Evolutionary conservation across 768 basidiomycete species (phyloP).

Genomic region (Lactarius indigo): DNA sequence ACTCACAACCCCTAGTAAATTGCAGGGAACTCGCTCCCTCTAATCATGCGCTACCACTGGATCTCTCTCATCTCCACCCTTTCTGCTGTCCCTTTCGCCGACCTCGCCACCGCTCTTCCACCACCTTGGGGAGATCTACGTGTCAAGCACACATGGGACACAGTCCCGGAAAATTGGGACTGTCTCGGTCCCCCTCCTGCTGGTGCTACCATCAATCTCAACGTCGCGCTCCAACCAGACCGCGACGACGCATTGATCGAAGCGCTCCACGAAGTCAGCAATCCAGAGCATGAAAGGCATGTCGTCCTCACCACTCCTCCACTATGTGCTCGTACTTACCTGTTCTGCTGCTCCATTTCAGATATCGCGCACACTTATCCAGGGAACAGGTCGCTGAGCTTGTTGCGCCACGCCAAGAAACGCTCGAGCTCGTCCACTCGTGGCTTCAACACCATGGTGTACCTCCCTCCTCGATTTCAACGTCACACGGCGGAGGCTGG

Average conservation of each 20-base stretch:
- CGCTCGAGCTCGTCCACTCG: neutral
- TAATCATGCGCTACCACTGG: neutral
- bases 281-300: neutral
- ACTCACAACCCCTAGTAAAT: neutral
- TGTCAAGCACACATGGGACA: neutral
- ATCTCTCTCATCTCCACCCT: neutral
- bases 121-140: neutral
- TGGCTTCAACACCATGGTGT: neutral
- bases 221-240: neutral
- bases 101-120: neutral
- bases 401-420: neutral
- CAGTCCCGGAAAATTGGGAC: neutral
- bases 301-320: neutral
- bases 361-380: neutral
- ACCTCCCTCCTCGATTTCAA: neutral
- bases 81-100: neutral
- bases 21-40: neutral
- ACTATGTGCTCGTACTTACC: neutral
- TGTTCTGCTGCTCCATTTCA: neutral
- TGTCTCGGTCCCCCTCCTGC: neutral
- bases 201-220: neutral
- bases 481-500: neutral
- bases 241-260: neutral
- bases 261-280: neutral
- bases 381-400: neutral